These are phyloP conservation scores for Tillandsia fasciculata DNA, from an alignment of 176 grass and related monocot species.

Conservation along the genomic window DNA sequence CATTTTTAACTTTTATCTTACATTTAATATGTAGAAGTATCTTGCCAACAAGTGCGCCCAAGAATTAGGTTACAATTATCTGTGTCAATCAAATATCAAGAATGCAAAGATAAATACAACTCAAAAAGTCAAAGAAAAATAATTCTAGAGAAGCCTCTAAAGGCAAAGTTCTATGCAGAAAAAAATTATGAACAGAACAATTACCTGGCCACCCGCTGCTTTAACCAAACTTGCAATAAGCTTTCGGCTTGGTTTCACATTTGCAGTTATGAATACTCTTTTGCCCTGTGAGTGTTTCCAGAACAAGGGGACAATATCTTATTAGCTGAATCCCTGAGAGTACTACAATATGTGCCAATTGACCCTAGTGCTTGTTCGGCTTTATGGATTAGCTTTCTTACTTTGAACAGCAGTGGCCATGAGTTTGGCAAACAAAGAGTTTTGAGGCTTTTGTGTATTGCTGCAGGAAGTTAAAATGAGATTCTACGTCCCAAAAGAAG, in stretches of 20 bases:
- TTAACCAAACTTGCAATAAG: conserved; percentile 69
- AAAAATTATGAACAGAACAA: not conserved
- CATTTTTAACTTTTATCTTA: not conserved
- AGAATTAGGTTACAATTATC: not conserved
- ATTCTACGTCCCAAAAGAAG: no score
- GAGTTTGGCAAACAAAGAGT: no score
- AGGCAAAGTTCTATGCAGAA: not conserved
- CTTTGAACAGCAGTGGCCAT: no score
- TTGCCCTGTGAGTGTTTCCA: conserved; percentile 43
- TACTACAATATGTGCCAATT: not conserved
- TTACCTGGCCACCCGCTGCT: conserved; percentile 63
- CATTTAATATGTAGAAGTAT: not conserved
- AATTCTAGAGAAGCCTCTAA: not conserved
- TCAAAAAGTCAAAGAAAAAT: not conserved
- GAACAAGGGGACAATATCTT: not conserved
- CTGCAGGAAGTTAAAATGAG: no score
- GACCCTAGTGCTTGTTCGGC: not conserved
- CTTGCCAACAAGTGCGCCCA: not conserved
- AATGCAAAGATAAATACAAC: not conserved
- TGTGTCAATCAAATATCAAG: not conserved
- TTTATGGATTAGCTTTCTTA: no score
- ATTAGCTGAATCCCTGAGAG: not conserved
- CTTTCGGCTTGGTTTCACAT: conserved; percentile 58
- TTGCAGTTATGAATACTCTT: conserved; percentile 68
- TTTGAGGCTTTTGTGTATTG: no score